These are phyloP conservation scores for Hypoxylon rubiginosum DNA, from an alignment of 2,329 filamentous ascomycete genomes.

Conservation along the genomic window DNA sequence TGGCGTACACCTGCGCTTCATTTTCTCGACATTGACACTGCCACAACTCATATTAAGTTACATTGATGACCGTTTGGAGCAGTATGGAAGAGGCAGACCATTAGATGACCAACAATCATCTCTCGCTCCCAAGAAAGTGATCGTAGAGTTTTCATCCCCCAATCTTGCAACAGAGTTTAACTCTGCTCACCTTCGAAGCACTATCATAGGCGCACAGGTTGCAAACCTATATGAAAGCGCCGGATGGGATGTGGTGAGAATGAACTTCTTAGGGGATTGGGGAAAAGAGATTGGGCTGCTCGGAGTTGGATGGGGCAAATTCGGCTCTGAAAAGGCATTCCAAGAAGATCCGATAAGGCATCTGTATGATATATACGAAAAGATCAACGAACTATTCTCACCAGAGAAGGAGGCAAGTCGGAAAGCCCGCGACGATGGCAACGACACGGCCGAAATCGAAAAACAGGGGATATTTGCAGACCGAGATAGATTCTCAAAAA, in stretches of 20 bases:
- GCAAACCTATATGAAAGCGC: conserved; percentile 74
- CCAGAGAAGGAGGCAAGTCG: conserved; percentile 70
- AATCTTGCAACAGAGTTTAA: conserved; percentile 82
- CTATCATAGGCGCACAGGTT: conserved; percentile 77
- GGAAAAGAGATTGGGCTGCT: conserved; percentile 76
- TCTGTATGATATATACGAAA: conserved; percentile 76
- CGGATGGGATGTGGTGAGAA: conserved; percentile 75
- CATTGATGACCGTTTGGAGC: conserved; percentile 67
- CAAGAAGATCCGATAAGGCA: conserved; percentile 76
- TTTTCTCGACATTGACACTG: conserved; percentile 71
- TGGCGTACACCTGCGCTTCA: conserved; percentile 74
- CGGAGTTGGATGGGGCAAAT: conserved; percentile 74
- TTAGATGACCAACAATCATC: neutral
- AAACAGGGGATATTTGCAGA: conserved; percentile 59
- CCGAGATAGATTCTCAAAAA: conserved; percentile 69
- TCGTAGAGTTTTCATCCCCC: conserved; percentile 81
- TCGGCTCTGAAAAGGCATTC: conserved; percentile 74
- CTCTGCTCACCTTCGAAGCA: conserved; percentile 76
- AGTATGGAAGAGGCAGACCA: conserved; percentile 66
- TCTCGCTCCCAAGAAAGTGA: conserved; percentile 57
- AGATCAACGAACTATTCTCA: conserved; percentile 68
- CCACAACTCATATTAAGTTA: conserved; percentile 69
- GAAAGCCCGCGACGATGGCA: conserved; percentile 57
- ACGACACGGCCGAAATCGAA: conserved; percentile 57
- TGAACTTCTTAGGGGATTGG: conserved; percentile 83